Evolutionary conservation across 768 basidiomycete species (phyloP).

Genomic region (Lactarius akahatsu): DNA sequence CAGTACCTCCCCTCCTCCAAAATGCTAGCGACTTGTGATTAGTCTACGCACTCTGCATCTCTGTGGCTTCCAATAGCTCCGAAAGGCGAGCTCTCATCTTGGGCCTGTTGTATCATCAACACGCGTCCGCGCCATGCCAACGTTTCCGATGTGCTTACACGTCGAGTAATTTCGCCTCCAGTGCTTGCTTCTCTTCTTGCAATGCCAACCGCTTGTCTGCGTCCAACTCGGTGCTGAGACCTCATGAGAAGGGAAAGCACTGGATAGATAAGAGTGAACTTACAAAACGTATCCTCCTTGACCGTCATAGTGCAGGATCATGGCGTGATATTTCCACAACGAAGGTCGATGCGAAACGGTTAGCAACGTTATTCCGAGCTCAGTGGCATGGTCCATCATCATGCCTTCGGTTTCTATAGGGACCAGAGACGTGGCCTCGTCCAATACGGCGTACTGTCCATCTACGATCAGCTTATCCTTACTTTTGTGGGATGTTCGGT

Average conservation of each 20-base stretch:
- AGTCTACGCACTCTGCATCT: slow-evolving; percentile 23
- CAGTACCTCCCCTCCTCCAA: not conserved
- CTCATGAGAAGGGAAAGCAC: slow-evolving; percentile 5
- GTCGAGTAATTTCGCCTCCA: slow-evolving; percentile 84
- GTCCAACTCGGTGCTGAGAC: slow-evolving; percentile 75
- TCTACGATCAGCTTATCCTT: slow-evolving; percentile 16
- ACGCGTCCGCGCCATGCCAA: not conserved
- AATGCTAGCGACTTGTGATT: not conserved
- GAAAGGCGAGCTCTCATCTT: slow-evolving; percentile 76
- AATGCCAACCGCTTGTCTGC: slow-evolving; percentile 86
- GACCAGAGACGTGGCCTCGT: slow-evolving; percentile 95
- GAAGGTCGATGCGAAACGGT: slow-evolving; percentile 96
- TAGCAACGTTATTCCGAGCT: slow-evolving; percentile 84
- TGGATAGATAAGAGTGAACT: slow-evolving; percentile 35
- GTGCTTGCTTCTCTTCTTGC: slow-evolving; percentile 90
- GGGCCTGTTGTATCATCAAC: slow-evolving; percentile 48
- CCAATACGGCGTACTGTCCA: slow-evolving; percentile 86
- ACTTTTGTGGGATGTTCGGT: not conserved
- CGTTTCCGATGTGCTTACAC: slow-evolving; percentile 54
- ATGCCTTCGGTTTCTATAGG: slow-evolving; percentile 87
- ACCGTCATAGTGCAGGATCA: slow-evolving; percentile 90
- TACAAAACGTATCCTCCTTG: slow-evolving; percentile 95
- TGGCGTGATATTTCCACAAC: slow-evolving; percentile 88
- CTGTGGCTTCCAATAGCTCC: slow-evolving; percentile 51
- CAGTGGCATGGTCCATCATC: slow-evolving; percentile 93